These are phyloP conservation scores for Macrophomina pseudophaseolina DNA, from an alignment of 2,329 filamentous ascomycete genomes.

Conservation along the genomic window DNA sequence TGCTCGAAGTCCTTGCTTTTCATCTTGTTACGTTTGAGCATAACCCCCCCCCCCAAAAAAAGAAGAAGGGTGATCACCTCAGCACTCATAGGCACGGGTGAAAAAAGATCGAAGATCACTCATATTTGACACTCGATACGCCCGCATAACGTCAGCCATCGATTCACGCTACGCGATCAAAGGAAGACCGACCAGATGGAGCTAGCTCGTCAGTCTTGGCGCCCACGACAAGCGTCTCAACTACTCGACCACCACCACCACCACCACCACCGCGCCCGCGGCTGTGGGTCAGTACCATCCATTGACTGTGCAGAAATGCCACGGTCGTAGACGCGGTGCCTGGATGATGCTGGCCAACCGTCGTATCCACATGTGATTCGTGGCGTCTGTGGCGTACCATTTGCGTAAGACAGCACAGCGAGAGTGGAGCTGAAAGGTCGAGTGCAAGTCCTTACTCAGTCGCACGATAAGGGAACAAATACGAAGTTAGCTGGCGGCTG, in stretches of 20 bases:
- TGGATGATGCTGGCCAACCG: not conserved
- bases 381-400: not conserved
- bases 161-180: no score
- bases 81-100: no score
- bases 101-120: no score
- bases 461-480: not conserved
- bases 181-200: no score
- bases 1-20: not conserved
- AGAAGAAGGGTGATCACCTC: no score
- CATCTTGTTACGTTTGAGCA: no score
- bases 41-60: not conserved
- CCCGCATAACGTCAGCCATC: no score
- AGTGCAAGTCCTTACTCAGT: not conserved
- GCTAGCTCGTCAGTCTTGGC: no score
- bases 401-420: not conserved
- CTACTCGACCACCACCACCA: not conserved
- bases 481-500: not conserved
- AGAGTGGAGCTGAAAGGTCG: not conserved
- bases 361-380: not conserved
- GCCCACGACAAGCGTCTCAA: not conserved
- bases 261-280: no score
- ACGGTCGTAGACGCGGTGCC: not conserved
- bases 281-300: no score
- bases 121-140: no score
- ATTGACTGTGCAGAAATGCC: no score